Base-by-base conservation (phyloP, 805 yeast genomes). In the Yarrowia phangngaensis region DNA sequence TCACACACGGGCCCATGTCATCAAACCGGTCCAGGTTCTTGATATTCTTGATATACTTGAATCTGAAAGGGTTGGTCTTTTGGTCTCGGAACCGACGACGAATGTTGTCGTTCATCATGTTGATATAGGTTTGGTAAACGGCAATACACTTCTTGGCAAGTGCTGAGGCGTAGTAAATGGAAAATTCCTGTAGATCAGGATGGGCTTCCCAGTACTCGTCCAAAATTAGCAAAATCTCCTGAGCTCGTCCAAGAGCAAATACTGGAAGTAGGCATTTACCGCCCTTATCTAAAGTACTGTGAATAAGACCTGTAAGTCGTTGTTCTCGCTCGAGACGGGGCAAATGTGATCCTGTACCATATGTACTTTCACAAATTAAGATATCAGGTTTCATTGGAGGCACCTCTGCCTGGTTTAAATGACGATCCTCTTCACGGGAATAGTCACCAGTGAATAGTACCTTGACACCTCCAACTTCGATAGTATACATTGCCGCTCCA, bases 401-500 rank as follows among this genome's bases (percentile, higher is more conserved):
- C 2, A 92, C 82, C 64, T 92, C 98, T 0, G 98, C 99, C 4
- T 88, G 79, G 60, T 87, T 89, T 59, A 92, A 75, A 70, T 92
- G 99, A 55, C 99, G 79, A 62, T 89, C 95, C 60, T 85, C 88
- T 64, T 90, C 97, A 59, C 99, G 74, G 3, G 97, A 90, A 61
- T 86, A 92, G 65, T 92, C 99, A 51, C 99, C 99, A 0, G 99
- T 92, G 63, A 90, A 92, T 45, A 92, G 65, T 0, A 87, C 73
- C 56, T 86, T 84, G 52, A 90, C 69, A 0, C 97, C 97, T 14
- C 95, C 96, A 58, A 92, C 83, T 64, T 92, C 99, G 40, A 92
- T 78, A 56, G 92, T 80, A 64, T 82, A 92, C 97, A 92, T 92
- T 9, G 97, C 96, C 8, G 98, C 97, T 50, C 99, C 99, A 33